Conservation (phyloP, 495 filamentous ascomycete species). For the Neurospora cerealis region DNA sequence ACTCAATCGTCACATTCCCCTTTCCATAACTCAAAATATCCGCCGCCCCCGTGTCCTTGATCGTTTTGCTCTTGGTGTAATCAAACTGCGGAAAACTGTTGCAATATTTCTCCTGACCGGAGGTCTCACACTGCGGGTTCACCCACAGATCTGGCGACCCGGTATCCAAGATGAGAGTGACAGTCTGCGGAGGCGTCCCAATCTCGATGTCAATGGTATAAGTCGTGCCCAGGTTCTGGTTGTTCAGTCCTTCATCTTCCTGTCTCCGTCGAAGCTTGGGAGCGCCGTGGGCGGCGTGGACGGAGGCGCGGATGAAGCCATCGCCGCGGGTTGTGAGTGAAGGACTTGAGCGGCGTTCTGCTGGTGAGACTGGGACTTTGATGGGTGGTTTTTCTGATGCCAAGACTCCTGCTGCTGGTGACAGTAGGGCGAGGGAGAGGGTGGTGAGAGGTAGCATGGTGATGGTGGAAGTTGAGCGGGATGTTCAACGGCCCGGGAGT, state of each 20-base stretch:
- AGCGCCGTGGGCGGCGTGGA: conserved; percentile 4
- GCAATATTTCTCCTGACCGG: conserved; percentile 19
- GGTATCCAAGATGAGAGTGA: conserved; percentile 35
- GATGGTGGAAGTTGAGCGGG: background rate
- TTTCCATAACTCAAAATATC: conserved; percentile 28
- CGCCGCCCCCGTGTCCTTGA: conserved; percentile 11
- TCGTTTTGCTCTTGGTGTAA: conserved; percentile 18
- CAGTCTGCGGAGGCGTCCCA: conserved; percentile 17
- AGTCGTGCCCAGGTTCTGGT: background rate
- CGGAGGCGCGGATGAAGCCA: conserved; percentile 6
- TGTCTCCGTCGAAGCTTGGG: conserved; percentile 1
- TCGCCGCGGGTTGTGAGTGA: conserved; percentile 3
- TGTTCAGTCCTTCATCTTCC: background rate
- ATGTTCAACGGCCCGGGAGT: background rate
- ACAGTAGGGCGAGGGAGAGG: background rate
- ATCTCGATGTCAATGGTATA: conserved; percentile 13
- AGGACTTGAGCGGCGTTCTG: background rate
- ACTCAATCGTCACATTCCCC: conserved; percentile 29
- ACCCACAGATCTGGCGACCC: conserved; percentile 38
- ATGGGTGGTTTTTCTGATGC: background rate
- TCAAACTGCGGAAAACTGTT: conserved; percentile 22
- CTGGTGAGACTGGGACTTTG: background rate
- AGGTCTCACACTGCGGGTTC: conserved; percentile 26
- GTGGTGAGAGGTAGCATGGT: background rate
- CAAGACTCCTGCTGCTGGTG: background rate